Evolutionary conservation across 1,284 basidiomycete species (phyloP).

Genomic region (Trametes sp.): DNA sequence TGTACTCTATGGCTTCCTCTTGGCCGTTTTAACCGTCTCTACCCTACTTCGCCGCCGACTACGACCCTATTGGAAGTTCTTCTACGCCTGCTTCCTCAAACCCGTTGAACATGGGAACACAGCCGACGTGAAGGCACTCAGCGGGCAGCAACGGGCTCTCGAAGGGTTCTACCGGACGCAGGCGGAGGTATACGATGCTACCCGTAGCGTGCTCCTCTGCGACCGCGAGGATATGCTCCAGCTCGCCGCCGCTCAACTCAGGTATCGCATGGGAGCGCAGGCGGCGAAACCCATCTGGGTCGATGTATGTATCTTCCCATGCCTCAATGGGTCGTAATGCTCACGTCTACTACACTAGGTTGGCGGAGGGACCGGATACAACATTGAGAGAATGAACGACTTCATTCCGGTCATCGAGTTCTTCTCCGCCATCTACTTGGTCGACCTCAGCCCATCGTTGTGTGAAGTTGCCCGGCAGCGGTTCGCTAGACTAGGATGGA

Average conservation of each 20-base stretch:
- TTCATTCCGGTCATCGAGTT: constrained; percentile 29
- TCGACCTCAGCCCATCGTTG: constrained; percentile 33
- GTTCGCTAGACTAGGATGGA: constrained; percentile 31
- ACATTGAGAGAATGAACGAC: constrained; percentile 34
- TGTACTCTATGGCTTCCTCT: constrained; percentile 12
- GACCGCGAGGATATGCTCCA: constrained; percentile 34
- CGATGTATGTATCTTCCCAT: constrained; percentile 10
- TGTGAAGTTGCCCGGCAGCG: constrained; percentile 30
- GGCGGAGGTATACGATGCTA: constrained; percentile 32
- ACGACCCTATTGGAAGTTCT: constrained; percentile 28
- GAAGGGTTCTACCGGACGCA: constrained; percentile 34
- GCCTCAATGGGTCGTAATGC: neutral
- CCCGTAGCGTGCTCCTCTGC: constrained; percentile 26
- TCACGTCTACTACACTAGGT: constrained; percentile 11
- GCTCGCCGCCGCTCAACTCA: constrained; percentile 32
- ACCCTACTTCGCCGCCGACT: constrained; percentile 18
- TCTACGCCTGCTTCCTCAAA: constrained; percentile 34
- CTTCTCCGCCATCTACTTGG: constrained; percentile 32
- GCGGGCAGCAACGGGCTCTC: constrained; percentile 31
- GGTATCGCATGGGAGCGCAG: constrained; percentile 18
- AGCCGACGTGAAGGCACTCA: constrained; percentile 21
- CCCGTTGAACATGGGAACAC: constrained; percentile 26
- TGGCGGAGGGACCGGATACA: constrained; percentile 33
- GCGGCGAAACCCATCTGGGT: constrained; percentile 30
- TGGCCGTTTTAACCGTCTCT: constrained; percentile 5